Conservation (phyloP, 306 rosid species). For the Acacia confusa region DNA sequence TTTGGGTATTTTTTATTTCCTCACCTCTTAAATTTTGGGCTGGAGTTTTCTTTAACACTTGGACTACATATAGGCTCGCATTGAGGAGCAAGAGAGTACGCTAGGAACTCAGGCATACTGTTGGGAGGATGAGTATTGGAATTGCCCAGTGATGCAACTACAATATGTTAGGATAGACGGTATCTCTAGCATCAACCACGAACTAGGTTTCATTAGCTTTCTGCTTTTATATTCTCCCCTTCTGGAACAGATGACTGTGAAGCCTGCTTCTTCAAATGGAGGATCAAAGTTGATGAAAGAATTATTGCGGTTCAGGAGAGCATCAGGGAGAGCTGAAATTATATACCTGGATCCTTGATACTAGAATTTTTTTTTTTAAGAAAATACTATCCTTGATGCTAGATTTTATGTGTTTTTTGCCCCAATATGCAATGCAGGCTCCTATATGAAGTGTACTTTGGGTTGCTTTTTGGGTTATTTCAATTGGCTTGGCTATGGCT, state of each 20-base stretch:
- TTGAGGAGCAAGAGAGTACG: slow-evolving; percentile 32
- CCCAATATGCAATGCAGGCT: no score
- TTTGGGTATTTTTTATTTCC: neutral
- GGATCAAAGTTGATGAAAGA: slow-evolving; percentile 44
- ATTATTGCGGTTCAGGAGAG: slow-evolving; percentile 50
- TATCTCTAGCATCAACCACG: slow-evolving; percentile 41
- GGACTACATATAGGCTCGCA: slow-evolving; percentile 42
- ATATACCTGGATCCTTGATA: slow-evolving; percentile 44
- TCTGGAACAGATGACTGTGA: slow-evolving; percentile 59
- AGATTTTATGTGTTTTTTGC: slow-evolving; percentile 3
- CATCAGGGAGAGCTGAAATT: slow-evolving; percentile 56
- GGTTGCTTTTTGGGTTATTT: no score
- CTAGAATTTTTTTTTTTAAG: no score
- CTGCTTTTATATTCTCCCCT: slow-evolving; percentile 48
- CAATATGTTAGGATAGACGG: slow-evolving; percentile 48
- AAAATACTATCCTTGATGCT: slow-evolving; percentile 26
- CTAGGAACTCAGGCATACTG: neutral
- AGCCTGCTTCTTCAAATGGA: slow-evolving; percentile 36
- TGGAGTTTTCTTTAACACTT: slow-evolving; percentile 12
- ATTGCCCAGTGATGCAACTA: slow-evolving; percentile 34
- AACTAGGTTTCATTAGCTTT: slow-evolving; percentile 53
- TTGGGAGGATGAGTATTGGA: slow-evolving; percentile 34
- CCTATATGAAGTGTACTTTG: no score
- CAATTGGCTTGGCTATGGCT: no score
- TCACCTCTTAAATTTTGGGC: slow-evolving; percentile 4